Conservation (phyloP, 2,329 filamentous ascomycete species). For the Ceratocystis variospora region DNA sequence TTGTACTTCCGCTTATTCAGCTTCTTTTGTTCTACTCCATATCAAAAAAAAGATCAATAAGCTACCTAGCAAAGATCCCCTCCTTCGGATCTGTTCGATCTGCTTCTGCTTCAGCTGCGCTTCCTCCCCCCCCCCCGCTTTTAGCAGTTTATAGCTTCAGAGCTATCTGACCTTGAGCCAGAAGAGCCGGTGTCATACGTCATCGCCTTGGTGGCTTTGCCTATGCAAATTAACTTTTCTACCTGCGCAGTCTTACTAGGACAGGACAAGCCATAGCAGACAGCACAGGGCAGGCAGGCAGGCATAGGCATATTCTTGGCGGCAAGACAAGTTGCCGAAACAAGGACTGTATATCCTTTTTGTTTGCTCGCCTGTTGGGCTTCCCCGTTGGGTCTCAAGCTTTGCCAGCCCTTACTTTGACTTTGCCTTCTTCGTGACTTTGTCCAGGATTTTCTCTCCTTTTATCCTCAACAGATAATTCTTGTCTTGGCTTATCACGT, state of each 20-base stretch:
- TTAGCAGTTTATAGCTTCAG: not conserved
- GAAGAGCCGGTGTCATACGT: not conserved
- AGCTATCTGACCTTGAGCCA: not conserved
- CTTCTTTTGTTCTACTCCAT: not conserved
- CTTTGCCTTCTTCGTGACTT: not conserved
- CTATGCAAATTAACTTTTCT: not conserved
- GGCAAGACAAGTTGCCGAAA: not conserved
- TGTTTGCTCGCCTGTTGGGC: not conserved
- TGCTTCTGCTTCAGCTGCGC: not conserved
- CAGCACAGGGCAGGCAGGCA: not conserved
- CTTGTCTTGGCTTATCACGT: not conserved
- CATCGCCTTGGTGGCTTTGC: conserved; percentile 5
- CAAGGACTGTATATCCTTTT: not conserved
- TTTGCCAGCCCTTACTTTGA: not conserved
- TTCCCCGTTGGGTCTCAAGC: not conserved
- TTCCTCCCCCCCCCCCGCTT: not conserved
- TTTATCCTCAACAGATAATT: not conserved
- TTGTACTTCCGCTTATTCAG: not conserved
- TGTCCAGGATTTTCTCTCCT: not conserved
- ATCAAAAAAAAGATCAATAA: not conserved
- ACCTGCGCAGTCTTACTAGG: not conserved
- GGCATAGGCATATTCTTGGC: not conserved
- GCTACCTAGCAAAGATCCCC: not conserved
- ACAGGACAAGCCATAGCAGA: not conserved
- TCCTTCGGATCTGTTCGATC: not conserved